Conservation (phyloP, 1,284 basidiomycete genomes). For the Moesziomyces sp. region DNA sequence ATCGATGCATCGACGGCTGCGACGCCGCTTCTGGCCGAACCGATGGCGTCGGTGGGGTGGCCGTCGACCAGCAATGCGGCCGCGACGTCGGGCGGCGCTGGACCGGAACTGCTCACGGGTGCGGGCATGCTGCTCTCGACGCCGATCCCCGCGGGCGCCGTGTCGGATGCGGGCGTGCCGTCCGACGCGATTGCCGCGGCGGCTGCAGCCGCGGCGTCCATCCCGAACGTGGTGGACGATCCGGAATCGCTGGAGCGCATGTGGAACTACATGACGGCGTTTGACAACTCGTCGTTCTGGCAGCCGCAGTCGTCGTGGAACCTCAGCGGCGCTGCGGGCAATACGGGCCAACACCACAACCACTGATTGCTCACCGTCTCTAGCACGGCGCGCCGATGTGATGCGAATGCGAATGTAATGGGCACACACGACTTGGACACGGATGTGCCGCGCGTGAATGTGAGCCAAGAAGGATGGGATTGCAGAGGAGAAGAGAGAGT, state of each 20-base stretch:
- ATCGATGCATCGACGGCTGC: conserved; percentile 11
- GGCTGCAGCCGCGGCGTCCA: conserved; percentile 8
- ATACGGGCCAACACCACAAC: conserved; percentile 1
- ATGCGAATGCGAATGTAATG: too few species aligned
- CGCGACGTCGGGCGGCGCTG: not conserved
- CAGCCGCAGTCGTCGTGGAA: conserved; percentile 50
- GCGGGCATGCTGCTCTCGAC: conserved; percentile 21
- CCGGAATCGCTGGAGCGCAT: conserved; percentile 42
- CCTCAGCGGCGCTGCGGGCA: conserved; percentile 1
- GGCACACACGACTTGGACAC: too few species aligned
- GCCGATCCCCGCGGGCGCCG: conserved; percentile 7
- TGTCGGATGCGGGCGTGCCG: conserved; percentile 4
- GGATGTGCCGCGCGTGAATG: too few species aligned
- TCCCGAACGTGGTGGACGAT: conserved; percentile 38
- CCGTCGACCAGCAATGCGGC: conserved; percentile 13
- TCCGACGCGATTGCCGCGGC: conserved; percentile 5
- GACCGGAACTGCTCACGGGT: conserved; percentile 6
- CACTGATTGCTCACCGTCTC: not conserved
- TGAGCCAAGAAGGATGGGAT: too few species aligned
- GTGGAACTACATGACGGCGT: conserved; percentile 54
- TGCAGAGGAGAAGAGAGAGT: too few species aligned
- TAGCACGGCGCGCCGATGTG: too few species aligned
- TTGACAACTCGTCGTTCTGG: conserved; percentile 47
- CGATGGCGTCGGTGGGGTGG: not conserved
- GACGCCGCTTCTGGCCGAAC: conserved; percentile 6